Evolutionary conservation across 495 filamentous ascomycete species (phyloP), one percentile per base, ranked within the genome.

Genomic region (Xanthoparmelia taractica): DNA sequence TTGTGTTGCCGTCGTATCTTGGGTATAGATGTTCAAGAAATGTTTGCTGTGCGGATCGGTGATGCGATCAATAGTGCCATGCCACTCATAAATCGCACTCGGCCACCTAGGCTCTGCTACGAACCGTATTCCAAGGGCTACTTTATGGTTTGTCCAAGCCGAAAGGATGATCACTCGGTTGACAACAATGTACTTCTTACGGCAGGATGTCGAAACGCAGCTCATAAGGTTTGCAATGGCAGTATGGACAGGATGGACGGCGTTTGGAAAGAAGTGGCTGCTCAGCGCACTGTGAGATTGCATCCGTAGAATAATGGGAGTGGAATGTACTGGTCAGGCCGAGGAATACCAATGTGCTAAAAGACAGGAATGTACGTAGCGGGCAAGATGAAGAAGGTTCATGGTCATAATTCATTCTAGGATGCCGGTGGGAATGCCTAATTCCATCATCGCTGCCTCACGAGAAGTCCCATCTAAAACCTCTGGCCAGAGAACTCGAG

Each of bases 401-500:
- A 38, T 8, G 29, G 57, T 43, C 38, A 47, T 43, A 29, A 59
- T n/a, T 18, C 45, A 43, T 37, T 59, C 10, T 45, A 31, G 29
- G 25, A 12, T 43, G 15, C 18, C 12, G 4, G 1, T 59, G 25
- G 38, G 25, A 3, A 43, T 40, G 23, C 13, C n/a, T n/a, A n/a
- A n/a, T 8, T 45, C 4, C 18, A 45, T 12, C 8, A 54, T 4
- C 4, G 8, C 1, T 33, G 17, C 50, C 15, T n/a, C 7, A 4
- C 25, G 5, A 17, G 12, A 17, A 27, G 13, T 10, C 23, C 2
- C 7, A 27, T 15, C 7, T 33, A 54, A 15, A 54, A 27, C 27
- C 61, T 55, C 25, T 63, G 61, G 8, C 43, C 56, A 18, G 25
- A 41, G 5, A 52, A 34, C 13, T 17, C 27, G 55, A 63, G 58